A percentile compares a stretch with the other conserved stretches of the same genome.
phyloP scores from a whole-genome alignment of 441 rosid genomes.

The Syzygium malaccense region DNA sequence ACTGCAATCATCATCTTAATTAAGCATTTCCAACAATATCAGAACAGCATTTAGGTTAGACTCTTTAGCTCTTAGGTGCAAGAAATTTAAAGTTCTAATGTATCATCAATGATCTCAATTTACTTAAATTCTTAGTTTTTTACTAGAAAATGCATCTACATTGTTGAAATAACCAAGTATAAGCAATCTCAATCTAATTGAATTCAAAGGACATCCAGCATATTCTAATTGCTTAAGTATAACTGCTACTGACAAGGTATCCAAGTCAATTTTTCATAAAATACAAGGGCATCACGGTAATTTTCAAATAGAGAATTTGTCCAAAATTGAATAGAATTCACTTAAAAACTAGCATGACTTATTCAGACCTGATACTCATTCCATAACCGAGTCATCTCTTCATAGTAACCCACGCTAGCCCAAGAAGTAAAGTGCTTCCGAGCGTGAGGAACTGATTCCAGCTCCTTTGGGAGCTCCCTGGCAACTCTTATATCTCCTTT shows the following conservation, averaged over 20 bases:
- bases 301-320: not conserved
- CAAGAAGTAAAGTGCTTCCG: conserved; percentile 91
- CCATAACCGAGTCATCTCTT: conserved; percentile 72
- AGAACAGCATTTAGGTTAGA: not conserved
- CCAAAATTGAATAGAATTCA: not conserved
- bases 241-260: not conserved
- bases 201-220: not conserved
- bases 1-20: not conserved
- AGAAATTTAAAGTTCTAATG: not conserved
- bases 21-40: not conserved
- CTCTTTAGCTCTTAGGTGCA: not conserved
- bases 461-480: conserved; percentile 64
- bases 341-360: not conserved
- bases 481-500: conserved; percentile 65
- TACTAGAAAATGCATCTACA: not conserved
- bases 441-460: conserved; percentile 69
- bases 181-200: not conserved
- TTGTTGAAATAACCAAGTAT: not conserved
- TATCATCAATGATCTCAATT: not conserved
- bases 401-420: conserved; percentile 72
- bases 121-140: not conserved
- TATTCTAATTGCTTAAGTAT: not conserved
- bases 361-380: conserved; percentile 54
- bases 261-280: not conserved
- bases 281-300: not conserved